Evolutionary conservation across 2,329 filamentous ascomycete species (phyloP).

Genomic region (Penicillium palitans): DNA sequence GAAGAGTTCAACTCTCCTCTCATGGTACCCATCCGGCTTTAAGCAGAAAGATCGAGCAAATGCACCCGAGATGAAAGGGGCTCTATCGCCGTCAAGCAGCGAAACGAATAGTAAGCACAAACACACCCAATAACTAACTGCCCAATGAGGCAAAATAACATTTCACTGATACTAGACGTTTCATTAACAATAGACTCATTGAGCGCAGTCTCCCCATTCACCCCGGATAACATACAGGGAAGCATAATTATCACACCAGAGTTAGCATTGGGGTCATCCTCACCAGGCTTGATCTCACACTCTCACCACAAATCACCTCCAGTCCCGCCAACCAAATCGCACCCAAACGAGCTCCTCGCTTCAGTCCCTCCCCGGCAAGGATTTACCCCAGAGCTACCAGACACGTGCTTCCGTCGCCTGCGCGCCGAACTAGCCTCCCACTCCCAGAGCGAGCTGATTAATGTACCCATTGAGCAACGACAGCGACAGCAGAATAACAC

Average conservation of each 20-base stretch:
- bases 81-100: not conserved
- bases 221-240: not conserved
- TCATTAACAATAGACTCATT: not conserved
- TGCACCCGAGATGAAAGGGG: not conserved
- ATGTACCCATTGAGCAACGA: constrained; percentile 21
- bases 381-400: constrained; percentile 28
- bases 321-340: not conserved
- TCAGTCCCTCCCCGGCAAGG: constrained; percentile 1
- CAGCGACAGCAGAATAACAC: not conserved
- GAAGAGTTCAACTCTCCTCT: constrained; percentile 1
- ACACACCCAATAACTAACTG: not conserved
- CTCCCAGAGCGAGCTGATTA: constrained; percentile 33
- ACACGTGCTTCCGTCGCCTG: constrained; percentile 30
- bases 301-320: not conserved
- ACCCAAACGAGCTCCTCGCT: not conserved
- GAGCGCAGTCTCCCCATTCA: not conserved
- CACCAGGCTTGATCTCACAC: not conserved
- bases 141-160: not conserved
- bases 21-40: constrained; percentile 2
- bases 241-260: not conserved
- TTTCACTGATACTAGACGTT: not conserved
- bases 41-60: not conserved
- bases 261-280: not conserved
- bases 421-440: constrained; percentile 29
- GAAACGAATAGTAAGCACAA: constrained; percentile 4